These are phyloP conservation scores for Phytophthora pinifolia DNA, from an alignment of 352 stramenopile genomes.

Conservation along the genomic window DNA sequence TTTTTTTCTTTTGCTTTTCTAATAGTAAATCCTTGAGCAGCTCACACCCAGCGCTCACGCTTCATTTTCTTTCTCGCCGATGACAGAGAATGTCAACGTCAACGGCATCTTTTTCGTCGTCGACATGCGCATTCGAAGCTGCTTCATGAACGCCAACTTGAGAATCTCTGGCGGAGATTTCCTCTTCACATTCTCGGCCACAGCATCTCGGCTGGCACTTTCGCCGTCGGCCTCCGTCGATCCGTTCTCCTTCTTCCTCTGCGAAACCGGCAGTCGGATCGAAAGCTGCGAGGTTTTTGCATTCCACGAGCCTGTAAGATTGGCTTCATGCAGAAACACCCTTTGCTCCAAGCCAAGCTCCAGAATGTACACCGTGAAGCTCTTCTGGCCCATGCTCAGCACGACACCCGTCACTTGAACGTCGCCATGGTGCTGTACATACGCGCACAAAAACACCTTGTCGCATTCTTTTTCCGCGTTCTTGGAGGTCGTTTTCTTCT, in stretches of 20 bases:
- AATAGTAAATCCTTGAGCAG: neutral
- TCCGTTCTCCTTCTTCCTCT: conserved; percentile 13
- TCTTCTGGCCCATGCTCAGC: conserved; percentile 71
- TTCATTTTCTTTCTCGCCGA: conserved; percentile 33
- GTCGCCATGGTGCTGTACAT: conserved; percentile 61
- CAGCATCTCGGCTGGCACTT: conserved; percentile 2
- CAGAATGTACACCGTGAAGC: conserved; percentile 77
- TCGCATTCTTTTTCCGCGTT: conserved; percentile 77
- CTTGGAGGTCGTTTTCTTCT: conserved; percentile 86
- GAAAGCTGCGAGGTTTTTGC: conserved; percentile 51
- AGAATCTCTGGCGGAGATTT: conserved; percentile 24
- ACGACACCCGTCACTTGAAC: conserved; percentile 69
- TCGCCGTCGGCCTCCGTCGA: conserved; percentile 12
- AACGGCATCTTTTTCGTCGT: conserved; percentile 70
- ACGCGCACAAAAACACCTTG: conserved; percentile 80
- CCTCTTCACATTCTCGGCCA: conserved; percentile 3
- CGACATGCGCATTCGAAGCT: conserved; percentile 60
- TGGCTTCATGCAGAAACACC: conserved; percentile 51
- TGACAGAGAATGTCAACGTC: conserved; percentile 50
- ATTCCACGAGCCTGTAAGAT: conserved; percentile 47
- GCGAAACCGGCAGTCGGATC: conserved; percentile 30
- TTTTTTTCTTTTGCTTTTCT: conserved; percentile 7
- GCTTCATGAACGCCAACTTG: conserved; percentile 62
- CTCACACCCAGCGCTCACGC: neutral
- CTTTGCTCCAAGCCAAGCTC: conserved; percentile 75